Base-by-base conservation (phyloP, 768 basidiomycete species). In the Suillus ampliporus region DNA sequence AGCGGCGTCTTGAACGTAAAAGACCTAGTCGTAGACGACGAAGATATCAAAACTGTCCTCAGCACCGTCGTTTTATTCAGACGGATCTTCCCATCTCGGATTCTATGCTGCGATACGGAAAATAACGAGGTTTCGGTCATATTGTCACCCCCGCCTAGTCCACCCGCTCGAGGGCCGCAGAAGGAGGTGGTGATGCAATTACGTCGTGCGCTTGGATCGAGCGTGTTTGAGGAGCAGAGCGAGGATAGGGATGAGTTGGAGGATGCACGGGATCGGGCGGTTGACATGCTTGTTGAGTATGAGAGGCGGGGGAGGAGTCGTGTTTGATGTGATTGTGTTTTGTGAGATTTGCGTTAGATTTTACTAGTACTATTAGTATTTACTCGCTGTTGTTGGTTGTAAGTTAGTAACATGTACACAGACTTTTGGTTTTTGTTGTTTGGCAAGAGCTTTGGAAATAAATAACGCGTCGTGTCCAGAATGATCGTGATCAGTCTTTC, bases 231-330 rank as follows among this genome's bases (percentile, higher is more conserved):
- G 59, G 78, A 78, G 35, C 68, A 71, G 44, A 57, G 60, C 41
- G 71, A 67, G 23, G 64, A 65, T 54, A 68, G 65, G 73, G 60
- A 83, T 79, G 72, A 73, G 31, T 72, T 92, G 58, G 91, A 93
- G 72, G 90, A 92, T 63, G 91, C 90, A 52, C 81, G 88, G 61
- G 92, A 93, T 73, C 76, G 82, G n/a, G 87, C 87, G 40, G 89
- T 92, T 52, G 92, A 94, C 76, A 79, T 89, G 79, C 79, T 92
- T 52, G 80, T 83, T 4, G 78, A 76, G 59, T 65, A 71, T 34
- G 77, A 71, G 68, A 69, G 54, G 67, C 69, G 58, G 70, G 73
- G 57, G 72, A 72, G 47, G 75, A 69, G 79, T 77, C 3, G 82
- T 65, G 26, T 78, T 78, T 15, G 77, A 61, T 34, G 1, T 34